Evolutionary conservation across 306 rosid species (phyloP).

Genomic region (Cucurbita ficifolia): DNA sequence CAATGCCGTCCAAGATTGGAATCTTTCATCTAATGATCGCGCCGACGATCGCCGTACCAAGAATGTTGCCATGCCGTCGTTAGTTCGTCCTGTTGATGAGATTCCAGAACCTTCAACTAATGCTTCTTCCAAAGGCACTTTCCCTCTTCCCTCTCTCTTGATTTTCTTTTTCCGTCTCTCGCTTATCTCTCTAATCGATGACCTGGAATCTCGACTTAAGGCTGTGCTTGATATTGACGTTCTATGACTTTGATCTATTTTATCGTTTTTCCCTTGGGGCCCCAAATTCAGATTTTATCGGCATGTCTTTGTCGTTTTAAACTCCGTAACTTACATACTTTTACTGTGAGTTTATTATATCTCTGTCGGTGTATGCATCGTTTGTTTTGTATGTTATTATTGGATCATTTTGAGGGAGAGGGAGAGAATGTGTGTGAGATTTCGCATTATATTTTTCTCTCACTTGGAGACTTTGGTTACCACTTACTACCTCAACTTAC

Average conservation of each 20-base stretch:
- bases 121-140: conserved; percentile 46
- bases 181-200: background rate
- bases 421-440: background rate
- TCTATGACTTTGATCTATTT: background rate
- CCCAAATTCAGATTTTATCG: background rate
- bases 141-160: background rate
- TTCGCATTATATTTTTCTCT: background rate
- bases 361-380: conserved; percentile 2
- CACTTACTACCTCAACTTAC: background rate
- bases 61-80: conserved; percentile 35
- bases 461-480: background rate
- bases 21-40: conserved; percentile 11
- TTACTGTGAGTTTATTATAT: background rate
- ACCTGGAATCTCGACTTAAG: conserved; percentile 5
- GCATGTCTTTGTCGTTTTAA: background rate
- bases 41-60: conserved; percentile 29
- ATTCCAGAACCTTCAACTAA: conserved; percentile 44
- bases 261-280: background rate
- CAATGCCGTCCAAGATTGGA: conserved; percentile 39
- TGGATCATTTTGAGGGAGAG: background rate
- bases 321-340: background rate
- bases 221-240: conserved; percentile 8
- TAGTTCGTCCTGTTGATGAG: conserved; percentile 31
- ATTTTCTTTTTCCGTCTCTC: background rate
- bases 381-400: background rate